Evolutionary conservation across 2,329 filamentous ascomycete genomes (phyloP), one percentile per base, ranked within the genome.

Genomic region (Fusarium multiceps): DNA sequence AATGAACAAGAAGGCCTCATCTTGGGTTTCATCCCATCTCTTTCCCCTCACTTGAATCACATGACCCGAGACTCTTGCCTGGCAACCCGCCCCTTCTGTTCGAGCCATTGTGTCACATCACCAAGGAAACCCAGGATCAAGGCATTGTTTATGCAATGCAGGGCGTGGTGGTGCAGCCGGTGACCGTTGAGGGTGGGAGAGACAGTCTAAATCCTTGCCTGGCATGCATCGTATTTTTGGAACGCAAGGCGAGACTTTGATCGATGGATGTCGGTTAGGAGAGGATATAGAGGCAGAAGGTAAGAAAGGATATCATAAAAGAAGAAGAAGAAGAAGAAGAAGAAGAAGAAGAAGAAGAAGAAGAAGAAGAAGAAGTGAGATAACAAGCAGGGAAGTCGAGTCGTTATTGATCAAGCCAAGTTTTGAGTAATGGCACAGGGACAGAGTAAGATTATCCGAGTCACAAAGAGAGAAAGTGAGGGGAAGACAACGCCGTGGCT

Each of bases 21-120:
- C 59, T 63, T 64, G 60, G 65, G 74, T 73, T 72, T 72, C 74
- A 72, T 76, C 67, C 69, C 59, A 60, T 70, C 71, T 70, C 63
- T 57, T 78, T 77, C 76, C 77, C 76, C 76, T 78, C 76, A 76
- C 63, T 50, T 55, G 9, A 42, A 73, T 78, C 76, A 78, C 76
- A 75, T 78, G 77, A 78, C 71, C 68, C 68, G 37, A 56, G 34
- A 47, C 40, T 59, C 59, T 70, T 61, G 61, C 58, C 66, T 69
- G 64, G 61, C 65, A 63, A 73, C 69, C 63, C 65, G 74, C 62
- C 64, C 59, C 62, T 65, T 66, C 59, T 60, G 48, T 51, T 60
- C 48, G 68, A 59, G 69, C 59, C 59, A 53, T 68, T 65, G 72
- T 75, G 72, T 72, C 70, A 73, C 71, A 75, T 75, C 63, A 65